Conservation (phyloP, 192 early-diverging fungal genomes). For the Tieghemiomyces parasiticus region DNA sequence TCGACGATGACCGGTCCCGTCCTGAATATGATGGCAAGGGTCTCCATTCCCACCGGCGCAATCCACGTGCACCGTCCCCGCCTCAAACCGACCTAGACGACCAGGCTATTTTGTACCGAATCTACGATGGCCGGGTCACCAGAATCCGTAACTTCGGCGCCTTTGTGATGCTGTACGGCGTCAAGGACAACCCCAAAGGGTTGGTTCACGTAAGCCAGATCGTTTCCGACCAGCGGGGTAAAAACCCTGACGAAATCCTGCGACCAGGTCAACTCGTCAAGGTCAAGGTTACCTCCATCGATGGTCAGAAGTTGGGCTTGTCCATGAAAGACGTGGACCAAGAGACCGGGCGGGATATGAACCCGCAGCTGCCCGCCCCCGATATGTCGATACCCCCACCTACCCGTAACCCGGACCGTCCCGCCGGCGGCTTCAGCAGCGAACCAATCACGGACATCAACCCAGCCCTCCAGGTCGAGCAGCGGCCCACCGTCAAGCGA, state of each 20-base stretch:
- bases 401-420: constrained; percentile 48
- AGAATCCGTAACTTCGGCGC: constrained; percentile 88
- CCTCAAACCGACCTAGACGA: constrained; percentile 37
- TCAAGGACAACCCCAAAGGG: constrained; percentile 65
- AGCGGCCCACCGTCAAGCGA: constrained; percentile 41
- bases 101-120: constrained; percentile 77
- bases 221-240: constrained; percentile 42
- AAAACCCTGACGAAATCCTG: constrained; percentile 78
- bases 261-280: constrained; percentile 65
- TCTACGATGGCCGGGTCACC: constrained; percentile 71
- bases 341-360: constrained; percentile 71
- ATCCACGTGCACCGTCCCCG: background rate
- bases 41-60: background rate
- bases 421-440: constrained; percentile 25
- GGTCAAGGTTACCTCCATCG: constrained; percentile 89
- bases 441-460: constrained; percentile 27
- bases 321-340: constrained; percentile 98
- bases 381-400: constrained; percentile 18
- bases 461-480: constrained; percentile 8
- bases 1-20: constrained; percentile 16
- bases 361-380: constrained; percentile 38
- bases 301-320: constrained; percentile 64
- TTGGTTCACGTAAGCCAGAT: constrained; percentile 80
- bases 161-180: constrained; percentile 75
- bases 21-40: constrained; percentile 16